Evolutionary conservation across 2,329 filamentous ascomycete genomes (phyloP).

Genomic region (Dactylellina parvicollis): DNA sequence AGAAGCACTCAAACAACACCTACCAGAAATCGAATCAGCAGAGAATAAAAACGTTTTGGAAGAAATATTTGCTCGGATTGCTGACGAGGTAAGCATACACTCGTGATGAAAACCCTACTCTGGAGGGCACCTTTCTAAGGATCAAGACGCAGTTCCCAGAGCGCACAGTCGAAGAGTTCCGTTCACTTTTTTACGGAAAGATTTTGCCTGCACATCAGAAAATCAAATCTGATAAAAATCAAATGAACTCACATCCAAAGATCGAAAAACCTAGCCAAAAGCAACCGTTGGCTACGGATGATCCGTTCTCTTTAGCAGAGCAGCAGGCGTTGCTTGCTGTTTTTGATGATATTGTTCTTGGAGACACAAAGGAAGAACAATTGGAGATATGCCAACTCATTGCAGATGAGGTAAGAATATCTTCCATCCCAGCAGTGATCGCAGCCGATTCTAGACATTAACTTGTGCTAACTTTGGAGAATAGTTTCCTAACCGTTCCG

Average conservation of each 20-base stretch:
- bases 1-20: conserved; percentile 5
- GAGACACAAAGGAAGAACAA: conserved; percentile 20
- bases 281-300: background rate
- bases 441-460: too few species aligned
- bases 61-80: conserved; percentile 23
- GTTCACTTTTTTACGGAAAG: conserved; percentile 6
- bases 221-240: background rate
- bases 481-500: conserved; percentile 16
- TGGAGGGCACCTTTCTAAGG: background rate
- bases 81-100: background rate
- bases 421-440: too few species aligned
- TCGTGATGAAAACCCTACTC: background rate
- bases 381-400: conserved; percentile 30
- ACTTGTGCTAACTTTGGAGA: too few species aligned
- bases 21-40: background rate
- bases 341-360: conserved; percentile 24
- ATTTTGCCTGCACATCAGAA: conserved; percentile 10
- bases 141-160: conserved; percentile 13
- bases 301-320: conserved; percentile 10
- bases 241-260: background rate
- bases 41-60: background rate
- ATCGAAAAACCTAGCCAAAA: background rate
- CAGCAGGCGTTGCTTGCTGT: conserved; percentile 16
- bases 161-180: conserved; percentile 12
- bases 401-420: conserved; percentile 26